Evolutionary conservation across 1,139 yeast genomes (phyloP), one percentile per base, ranked within the genome.

Genomic region (Kluyveromyces marxianus): DNA sequence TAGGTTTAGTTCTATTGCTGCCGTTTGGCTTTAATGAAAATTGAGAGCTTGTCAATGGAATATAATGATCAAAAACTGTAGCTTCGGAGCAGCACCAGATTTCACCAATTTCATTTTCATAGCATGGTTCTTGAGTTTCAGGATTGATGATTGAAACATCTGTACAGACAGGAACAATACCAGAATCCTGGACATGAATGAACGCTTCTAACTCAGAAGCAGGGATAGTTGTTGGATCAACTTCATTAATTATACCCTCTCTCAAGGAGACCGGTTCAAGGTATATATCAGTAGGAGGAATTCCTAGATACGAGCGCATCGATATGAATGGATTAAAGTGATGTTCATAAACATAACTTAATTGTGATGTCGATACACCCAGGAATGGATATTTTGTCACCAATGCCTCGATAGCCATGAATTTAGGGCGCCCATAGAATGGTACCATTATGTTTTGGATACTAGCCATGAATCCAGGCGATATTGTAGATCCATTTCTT

Each of bases 1-100:
- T 42, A 26, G 4, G 33, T 14, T 2, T 40, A 27, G 8, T 44
- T 44, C 5, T 10, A 7, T 7, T 7, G 5, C 34, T 32, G 34
- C 14, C 14, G 34, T 4, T 4, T 10, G 34, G 7, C 14, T 5
- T 40, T 40, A 46, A 52, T 25, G 49, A 45, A 32, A 52, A 52
- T 8, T 14, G 33, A 8, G 28, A 14, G 2, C 21, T 25, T n/a
- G 36, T 14, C 36, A 69, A 68, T 1, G 78, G 77, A 2, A 81
- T 79, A 21, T 49, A 76, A 60, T 83, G 83, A 3, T 79, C 77
- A 6, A 71, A 63, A 34, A 81, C 81, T 55, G 83, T 88, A 1
- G 92, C 95, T 54, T 89, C 96, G 1, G 96, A 84, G 51, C 85
- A 78, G 2, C 92, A 94, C 98, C 98, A 92, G 40, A 92, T 89